Conservation (phyloP, 2,329 filamentous ascomycete species). For the Hypocrella siamensis region DNA sequence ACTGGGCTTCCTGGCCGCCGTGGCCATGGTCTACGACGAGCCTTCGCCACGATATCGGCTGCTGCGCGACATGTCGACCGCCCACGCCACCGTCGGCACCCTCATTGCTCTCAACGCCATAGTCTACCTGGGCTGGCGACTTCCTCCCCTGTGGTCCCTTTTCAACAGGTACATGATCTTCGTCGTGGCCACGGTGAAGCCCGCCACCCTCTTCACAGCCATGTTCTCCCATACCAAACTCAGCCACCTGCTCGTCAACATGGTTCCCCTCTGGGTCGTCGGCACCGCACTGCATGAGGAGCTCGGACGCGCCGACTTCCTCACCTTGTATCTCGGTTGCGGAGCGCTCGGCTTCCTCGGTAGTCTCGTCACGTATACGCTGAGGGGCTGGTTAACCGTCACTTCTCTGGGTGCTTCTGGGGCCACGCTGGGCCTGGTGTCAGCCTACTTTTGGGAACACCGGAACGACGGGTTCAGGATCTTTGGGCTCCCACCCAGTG, state of each 20-base stretch:
- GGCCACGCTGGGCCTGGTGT: conserved; percentile 43
- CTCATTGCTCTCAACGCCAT: conserved; percentile 44
- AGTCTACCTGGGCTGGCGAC: conserved; percentile 43
- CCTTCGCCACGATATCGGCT: conserved; percentile 35
- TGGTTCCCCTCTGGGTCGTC: conserved; percentile 48
- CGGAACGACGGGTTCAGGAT: conserved; percentile 39
- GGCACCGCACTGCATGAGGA: conserved; percentile 55
- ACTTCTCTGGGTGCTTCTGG: conserved; percentile 53
- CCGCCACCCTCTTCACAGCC: conserved; percentile 44
- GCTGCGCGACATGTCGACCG: conserved; percentile 44
- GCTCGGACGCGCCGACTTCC: conserved; percentile 50
- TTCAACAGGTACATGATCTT: conserved; percentile 56
- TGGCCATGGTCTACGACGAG: conserved; percentile 35
- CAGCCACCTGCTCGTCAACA: conserved; percentile 47
- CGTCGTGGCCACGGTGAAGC: conserved; percentile 47
- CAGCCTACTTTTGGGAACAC: conserved; percentile 46
- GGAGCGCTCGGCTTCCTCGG: conserved; percentile 43
- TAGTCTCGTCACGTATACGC: conserved; percentile 35
- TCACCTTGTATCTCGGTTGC: conserved; percentile 47
- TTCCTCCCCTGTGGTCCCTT: conserved; percentile 47
- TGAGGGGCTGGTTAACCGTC: conserved; percentile 26
- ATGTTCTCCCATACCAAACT: conserved; percentile 54
- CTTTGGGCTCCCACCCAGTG: conserved; percentile 40
- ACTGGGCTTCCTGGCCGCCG: conserved; percentile 24
- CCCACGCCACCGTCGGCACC: conserved; percentile 46